These are phyloP conservation scores for Aspergillus baeticus DNA, from an alignment of 495 filamentous ascomycete species.

Conservation along the genomic window DNA sequence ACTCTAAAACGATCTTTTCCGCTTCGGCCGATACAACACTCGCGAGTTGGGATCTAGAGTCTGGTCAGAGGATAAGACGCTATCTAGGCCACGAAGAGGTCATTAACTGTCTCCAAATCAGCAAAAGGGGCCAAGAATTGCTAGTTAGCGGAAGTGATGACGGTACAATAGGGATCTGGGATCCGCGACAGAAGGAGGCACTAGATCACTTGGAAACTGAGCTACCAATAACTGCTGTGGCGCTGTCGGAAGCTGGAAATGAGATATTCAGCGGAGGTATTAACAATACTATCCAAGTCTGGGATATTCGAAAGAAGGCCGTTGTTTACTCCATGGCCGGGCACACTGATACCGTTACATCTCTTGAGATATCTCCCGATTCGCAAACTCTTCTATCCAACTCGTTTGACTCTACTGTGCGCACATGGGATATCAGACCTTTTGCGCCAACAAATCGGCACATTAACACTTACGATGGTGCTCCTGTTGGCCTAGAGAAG, in stretches of 20 bases:
- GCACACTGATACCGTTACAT: constrained; percentile 90
- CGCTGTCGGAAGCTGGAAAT: constrained; percentile 87
- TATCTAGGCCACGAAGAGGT: constrained; percentile 94
- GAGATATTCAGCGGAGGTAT: constrained; percentile 95
- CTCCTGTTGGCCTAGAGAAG: constrained; percentile 82
- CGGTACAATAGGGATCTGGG: constrained; percentile 94
- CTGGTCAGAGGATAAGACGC: constrained; percentile 80
- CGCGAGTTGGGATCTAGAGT: constrained; percentile 92
- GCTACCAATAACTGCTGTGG: constrained; percentile 89
- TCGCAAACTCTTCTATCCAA: constrained; percentile 88
- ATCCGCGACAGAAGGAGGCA: constrained; percentile 87
- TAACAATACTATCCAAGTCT: constrained; percentile 95
- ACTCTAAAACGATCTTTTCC: constrained; percentile 86
- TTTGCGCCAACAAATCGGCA: constrained; percentile 87
- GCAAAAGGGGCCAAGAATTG: constrained; percentile 83
- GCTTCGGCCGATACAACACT: constrained; percentile 90
- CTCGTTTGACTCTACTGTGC: constrained; percentile 87
- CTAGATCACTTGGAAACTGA: constrained; percentile 87
- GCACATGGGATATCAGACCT: constrained; percentile 94
- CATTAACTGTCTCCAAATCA: constrained; percentile 85
- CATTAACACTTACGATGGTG: constrained; percentile 83
- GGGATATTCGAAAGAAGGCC: constrained; percentile 90
- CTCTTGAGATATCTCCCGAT: constrained; percentile 85
- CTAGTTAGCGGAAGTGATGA: constrained; percentile 89
- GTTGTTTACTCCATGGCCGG: constrained; percentile 85